Evolutionary conservation across 129 eudicot genomes (phyloP).

Genomic region (Mikania micrantha): DNA sequence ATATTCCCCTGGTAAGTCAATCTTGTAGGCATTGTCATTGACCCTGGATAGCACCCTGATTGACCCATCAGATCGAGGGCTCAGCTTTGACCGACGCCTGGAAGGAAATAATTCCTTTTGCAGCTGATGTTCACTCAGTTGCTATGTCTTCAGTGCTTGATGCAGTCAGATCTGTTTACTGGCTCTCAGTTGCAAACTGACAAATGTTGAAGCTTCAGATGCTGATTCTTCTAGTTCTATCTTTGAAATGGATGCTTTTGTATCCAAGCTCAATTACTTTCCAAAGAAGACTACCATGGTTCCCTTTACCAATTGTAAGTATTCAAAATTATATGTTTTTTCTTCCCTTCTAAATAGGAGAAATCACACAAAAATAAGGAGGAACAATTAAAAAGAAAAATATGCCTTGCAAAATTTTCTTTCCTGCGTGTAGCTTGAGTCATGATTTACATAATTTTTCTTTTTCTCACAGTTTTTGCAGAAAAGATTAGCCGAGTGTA

Average conservation of each 20-base stretch:
- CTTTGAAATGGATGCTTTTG: constrained; percentile 77
- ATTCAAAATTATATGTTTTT: not conserved
- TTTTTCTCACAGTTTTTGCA: constrained; percentile 17
- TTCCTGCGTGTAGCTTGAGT: constrained; percentile 3
- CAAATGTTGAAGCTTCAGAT: constrained; percentile 64
- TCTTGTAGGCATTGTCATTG: no score
- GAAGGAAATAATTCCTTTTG: no score
- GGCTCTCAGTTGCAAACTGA: constrained; percentile 71
- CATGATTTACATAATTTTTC: constrained; percentile 1
- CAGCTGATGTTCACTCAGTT: constrained; percentile 83
- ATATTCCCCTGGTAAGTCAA: no score
- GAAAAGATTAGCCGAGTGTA: constrained; percentile 95
- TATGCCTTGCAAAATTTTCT: not conserved
- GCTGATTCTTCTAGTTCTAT: constrained; percentile 59
- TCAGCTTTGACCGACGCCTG: no score
- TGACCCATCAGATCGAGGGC: no score
- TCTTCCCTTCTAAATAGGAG: not conserved
- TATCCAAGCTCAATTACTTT: constrained; percentile 71
- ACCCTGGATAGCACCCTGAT: no score
- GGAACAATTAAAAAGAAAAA: not conserved
- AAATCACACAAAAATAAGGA: not conserved
- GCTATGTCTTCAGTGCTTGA: constrained; percentile 78
- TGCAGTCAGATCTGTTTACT: constrained; percentile 89
- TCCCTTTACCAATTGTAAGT: constrained; percentile 82
- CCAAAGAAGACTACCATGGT: constrained; percentile 95